A percentile compares a stretch with the other conserved stretches of the same genome.
These are phyloP conservation scores for Mrakia frigida DNA, from an alignment of 768 basidiomycete species.

Conservation along the genomic window DNA sequence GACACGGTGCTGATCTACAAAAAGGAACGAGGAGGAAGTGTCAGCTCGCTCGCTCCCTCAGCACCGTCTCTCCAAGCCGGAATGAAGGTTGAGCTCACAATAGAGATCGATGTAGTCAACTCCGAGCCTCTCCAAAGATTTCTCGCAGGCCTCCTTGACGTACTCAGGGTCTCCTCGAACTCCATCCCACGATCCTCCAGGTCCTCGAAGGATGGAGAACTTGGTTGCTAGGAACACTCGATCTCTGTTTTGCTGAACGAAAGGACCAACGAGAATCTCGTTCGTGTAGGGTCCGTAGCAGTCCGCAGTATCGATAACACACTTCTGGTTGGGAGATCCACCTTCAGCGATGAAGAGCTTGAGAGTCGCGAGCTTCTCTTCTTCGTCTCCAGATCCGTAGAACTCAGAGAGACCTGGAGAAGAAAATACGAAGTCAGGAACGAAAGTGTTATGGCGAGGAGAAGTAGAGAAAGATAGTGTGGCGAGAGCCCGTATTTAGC, in stretches of 20 bases:
- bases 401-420: neutral
- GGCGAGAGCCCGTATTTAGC: too few relatives aligned
- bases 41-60: neutral
- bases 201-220: conserved; percentile 32
- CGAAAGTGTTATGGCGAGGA: neutral
- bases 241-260: conserved; percentile 10
- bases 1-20: conserved; percentile 41
- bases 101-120: conserved; percentile 28
- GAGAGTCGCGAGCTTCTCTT: neutral
- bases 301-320: conserved; percentile 13
- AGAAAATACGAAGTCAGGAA: neutral
- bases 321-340: neutral
- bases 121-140: conserved; percentile 19
- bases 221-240: conserved; percentile 39
- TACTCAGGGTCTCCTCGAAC: conserved; percentile 32
- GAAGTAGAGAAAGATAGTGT: neutral
- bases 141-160: conserved; percentile 23
- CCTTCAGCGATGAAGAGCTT: neutral
- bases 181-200: conserved; percentile 13
- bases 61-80: neutral
- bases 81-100: neutral
- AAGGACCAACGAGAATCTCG: conserved; percentile 17
- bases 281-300: neutral
- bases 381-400: neutral
- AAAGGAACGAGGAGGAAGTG: neutral